Conservation (phyloP, 2,329 filamentous ascomycete species). For the Botrytis hyacinthi region DNA sequence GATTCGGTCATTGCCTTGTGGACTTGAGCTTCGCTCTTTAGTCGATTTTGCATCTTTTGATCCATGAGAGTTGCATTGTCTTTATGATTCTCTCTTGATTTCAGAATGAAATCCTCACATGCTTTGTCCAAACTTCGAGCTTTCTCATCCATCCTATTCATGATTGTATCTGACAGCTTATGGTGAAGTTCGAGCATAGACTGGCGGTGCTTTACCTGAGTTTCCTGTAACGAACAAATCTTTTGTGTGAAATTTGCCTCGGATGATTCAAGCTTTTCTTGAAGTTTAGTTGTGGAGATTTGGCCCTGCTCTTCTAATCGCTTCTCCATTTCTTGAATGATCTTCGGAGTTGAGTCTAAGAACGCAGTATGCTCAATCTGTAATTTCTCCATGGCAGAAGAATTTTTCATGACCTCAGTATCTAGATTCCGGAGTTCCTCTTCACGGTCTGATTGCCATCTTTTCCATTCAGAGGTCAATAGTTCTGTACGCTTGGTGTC, state of each 20-base stretch:
- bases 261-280: background rate
- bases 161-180: background rate
- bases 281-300: background rate
- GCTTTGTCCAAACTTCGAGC: background rate
- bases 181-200: constrained; percentile 1
- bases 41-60: background rate
- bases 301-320: background rate
- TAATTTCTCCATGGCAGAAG: background rate
- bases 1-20: background rate
- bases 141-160: constrained; percentile 4
- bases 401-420: constrained; percentile 8
- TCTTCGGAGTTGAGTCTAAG: background rate
- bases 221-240: background rate
- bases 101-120: background rate
- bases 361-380: background rate
- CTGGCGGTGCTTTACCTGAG: background rate
- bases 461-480: background rate
- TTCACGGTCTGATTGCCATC: constrained; percentile 1
- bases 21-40: background rate
- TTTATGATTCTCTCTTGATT: background rate
- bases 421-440: constrained; percentile 4
- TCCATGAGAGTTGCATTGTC: background rate
- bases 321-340: constrained; percentile 6
- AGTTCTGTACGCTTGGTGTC: background rate
- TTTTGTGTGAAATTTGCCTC: background rate